Base-by-base conservation (phyloP, 2,329 filamentous ascomycete species). In the Sclerotinia glacialis region DNA sequence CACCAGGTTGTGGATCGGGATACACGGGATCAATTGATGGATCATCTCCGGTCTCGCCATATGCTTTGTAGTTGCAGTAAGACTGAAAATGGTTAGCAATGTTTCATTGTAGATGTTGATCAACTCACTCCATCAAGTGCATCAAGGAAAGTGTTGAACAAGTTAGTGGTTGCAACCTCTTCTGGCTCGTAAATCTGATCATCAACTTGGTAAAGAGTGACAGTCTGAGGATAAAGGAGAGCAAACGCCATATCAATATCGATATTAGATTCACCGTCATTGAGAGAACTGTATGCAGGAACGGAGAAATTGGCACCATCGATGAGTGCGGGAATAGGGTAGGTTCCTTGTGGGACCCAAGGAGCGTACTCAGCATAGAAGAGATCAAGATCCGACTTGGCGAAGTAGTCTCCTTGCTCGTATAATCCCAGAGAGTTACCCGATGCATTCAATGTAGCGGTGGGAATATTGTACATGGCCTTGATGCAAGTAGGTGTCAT, bases 31-130 rank as follows among this genome's bases (percentile, higher is more conserved):
- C 81, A 40, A 82, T 76, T 9, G 69, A 64, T 12, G 78, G 77
- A 53, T 78, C 73, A 37, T 74, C 69, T 28, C 80, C 80, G 4
- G 76, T 80, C 60, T 79, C 77, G 26, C 79, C 79, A 60, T 77
- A 80, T 9, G 79, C 78, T n/a, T 71, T 75, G 61, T 81, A 81
- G 2, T 75, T 80, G 72, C 81, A 82, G 73, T 82, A 83, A 28
- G 72, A 73, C 64, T 71, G 37, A 11, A 23, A 53, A 23, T 31
- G 3, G 16, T 71, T 63, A 70, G 67, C 8, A 2, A 50, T 26
- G 16, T 34, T 31, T 5, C 2, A 31, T 60, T 18, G 6, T 37
- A 31, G 14, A 42, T 14, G 12, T 18, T 16, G 4, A 23, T 16
- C 6, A 28, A 67, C 67, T 62, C 56, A 71, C 69, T 23, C 72